Evolutionary conservation across 257 asterid species (phyloP).

Genomic region (Echium plantagineum): DNA sequence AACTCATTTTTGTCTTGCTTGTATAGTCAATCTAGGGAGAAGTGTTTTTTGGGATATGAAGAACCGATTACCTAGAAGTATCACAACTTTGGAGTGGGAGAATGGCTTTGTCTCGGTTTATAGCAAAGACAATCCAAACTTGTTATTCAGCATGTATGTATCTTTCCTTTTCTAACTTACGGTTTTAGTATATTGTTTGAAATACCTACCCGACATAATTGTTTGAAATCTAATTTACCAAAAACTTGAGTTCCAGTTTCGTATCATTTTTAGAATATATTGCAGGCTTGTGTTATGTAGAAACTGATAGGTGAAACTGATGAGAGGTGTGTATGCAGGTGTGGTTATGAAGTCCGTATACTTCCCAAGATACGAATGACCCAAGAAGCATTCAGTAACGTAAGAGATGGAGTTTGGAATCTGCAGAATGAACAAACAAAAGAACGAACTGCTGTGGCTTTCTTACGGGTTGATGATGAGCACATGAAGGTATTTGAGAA

Average conservation of each 20-base stretch:
- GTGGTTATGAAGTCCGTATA: constrained; percentile 93
- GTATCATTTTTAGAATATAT: too few species aligned
- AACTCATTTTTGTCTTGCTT: constrained; percentile 8
- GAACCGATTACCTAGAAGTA: constrained; percentile 94
- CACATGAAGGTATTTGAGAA: constrained; percentile 99
- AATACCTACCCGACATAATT: too few species aligned
- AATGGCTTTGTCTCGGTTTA: constrained; percentile 92
- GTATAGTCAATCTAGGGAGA: constrained; percentile 87
- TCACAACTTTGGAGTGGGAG: constrained; percentile 98
- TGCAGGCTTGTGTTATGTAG: too few species aligned
- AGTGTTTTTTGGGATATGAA: constrained; percentile 99
- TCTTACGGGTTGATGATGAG: constrained; percentile 93
- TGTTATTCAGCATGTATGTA: constrained; percentile 90
- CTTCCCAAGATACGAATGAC: constrained; percentile 95
- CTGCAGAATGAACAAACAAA: constrained; percentile 95
- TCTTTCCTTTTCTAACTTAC: not conserved
- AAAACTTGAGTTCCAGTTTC: too few species aligned
- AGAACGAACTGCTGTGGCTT: constrained; percentile 95
- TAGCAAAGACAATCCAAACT: constrained; percentile 97
- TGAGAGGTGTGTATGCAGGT: constrained; percentile 27
- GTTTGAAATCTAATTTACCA: too few species aligned
- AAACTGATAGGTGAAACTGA: too few species aligned
- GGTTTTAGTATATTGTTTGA: not conserved
- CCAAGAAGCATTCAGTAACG: constrained; percentile 95
- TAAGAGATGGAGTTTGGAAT: constrained; percentile 97